Conservation (phyloP, 129 eudicot species). For the Helichrysum umbraculigerum region DNA sequence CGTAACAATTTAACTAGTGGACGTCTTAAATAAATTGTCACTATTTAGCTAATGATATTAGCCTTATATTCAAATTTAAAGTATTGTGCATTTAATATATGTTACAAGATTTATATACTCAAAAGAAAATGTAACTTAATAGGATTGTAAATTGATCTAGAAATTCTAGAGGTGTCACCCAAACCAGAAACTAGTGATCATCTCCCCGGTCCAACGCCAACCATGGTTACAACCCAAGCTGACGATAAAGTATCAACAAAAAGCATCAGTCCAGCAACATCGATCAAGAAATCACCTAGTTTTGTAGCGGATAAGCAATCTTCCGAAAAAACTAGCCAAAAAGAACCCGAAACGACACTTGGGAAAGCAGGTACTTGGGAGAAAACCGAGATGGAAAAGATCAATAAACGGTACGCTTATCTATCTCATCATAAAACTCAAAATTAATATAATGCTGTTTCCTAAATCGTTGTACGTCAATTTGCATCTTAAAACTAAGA, state of each 20-base stretch:
- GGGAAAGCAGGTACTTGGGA: slow-evolving; percentile 64
- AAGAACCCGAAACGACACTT: slow-evolving; percentile 33
- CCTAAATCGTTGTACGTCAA: background rate
- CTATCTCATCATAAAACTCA: background rate
- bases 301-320: slow-evolving; percentile 29
- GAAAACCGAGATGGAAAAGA: slow-evolving; percentile 53
- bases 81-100: too few relatives aligned
- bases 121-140: background rate
- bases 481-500: background rate
- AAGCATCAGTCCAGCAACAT: slow-evolving; percentile 17
- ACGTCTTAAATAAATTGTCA: too few relatives aligned
- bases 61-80: background rate
- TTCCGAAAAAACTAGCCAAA: slow-evolving; percentile 11
- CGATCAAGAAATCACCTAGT: slow-evolving; percentile 36
- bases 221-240: slow-evolving; percentile 27
- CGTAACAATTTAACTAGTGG: too few relatives aligned
- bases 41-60: too few relatives aligned
- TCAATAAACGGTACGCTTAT: slow-evolving; percentile 42
- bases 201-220: slow-evolving; percentile 38
- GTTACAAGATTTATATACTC: too few relatives aligned
- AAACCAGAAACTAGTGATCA: slow-evolving; percentile 20
- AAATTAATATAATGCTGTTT: background rate
- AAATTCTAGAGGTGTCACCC: slow-evolving; percentile 37
- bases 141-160: slow-evolving; percentile 10
- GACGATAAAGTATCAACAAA: slow-evolving; percentile 17